Evolutionary conservation across 495 filamentous ascomycete species (phyloP), one percentile per base, ranked within the genome.

Genomic region (Penicillium diatomitis): DNA sequence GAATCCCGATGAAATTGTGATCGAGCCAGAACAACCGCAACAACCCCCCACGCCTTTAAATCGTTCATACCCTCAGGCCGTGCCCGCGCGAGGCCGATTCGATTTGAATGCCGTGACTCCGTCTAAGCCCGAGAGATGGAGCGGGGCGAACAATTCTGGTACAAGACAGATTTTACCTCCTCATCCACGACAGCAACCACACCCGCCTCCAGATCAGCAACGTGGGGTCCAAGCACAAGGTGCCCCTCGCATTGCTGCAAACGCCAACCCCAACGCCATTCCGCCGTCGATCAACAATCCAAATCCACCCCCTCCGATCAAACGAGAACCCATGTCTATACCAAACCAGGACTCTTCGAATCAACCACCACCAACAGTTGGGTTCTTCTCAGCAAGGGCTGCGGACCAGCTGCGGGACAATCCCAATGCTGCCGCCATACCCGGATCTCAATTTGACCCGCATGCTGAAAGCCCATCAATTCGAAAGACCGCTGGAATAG

Each of bases 401-500:
- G 83, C 84, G 7, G 71, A 74, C 27, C 60, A 67, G 30, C 48
- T 68, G n/a, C 67, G 68, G 28, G 74, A 75, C 27, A 69, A 73
- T 29, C 65, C 73, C n/a, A 65, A 70, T 37, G 60, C 56, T 8
- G 62, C 62, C 2, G 66, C 72, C 4, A 45, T 66, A 4, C 71
- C 79, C 10, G 75, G 75, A 6, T 76, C 79, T 4, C 70, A 72
- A 42, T 96, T 95, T 65, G 87, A 96, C 59, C 88, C 88, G 3
- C 79, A 84, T 47, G 75, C 81, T 4, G 88, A 95, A 54, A 90
- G 85, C 51, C 87, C 90, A 0, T 89, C 87, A 0, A 91, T 95
- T 50, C 83, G 87, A 32, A 89, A 91, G 58, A 95, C 90, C 3
- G 83, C 85, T 0, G 90, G 90, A n/a, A 76, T 96, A 41, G 88